Conservation (phyloP, 176 grass and related monocot genomes). For the Raddia guianensis region DNA sequence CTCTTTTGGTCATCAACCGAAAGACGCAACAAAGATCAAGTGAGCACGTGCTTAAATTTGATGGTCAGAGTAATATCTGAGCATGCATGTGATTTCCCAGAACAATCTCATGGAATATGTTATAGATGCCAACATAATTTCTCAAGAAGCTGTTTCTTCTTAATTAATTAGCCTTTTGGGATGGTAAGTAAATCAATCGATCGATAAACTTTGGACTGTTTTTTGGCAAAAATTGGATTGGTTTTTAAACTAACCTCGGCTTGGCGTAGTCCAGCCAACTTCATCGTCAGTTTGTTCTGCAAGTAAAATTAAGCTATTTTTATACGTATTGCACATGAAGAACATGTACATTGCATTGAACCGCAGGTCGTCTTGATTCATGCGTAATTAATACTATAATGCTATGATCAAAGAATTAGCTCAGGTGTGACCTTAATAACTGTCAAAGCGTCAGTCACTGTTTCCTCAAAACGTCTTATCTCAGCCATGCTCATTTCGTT, state of each 20-base stretch:
- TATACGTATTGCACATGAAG: background rate
- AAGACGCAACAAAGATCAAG: conserved; percentile 13
- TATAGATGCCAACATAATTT: background rate
- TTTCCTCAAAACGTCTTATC: conserved; percentile 35
- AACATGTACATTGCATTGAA: background rate
- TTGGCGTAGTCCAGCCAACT: conserved; percentile 4
- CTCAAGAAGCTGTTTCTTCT: background rate
- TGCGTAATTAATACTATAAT: background rate
- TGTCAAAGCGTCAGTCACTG: conserved; percentile 26
- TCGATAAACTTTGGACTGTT: background rate
- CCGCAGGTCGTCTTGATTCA: conserved; percentile 4
- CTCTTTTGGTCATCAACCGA: background rate
- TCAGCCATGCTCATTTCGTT: conserved; percentile 22
- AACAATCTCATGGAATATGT: background rate
- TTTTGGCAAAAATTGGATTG: background rate
- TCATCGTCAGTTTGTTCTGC: conserved; percentile 38
- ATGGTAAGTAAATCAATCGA: background rate
- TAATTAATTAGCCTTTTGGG: background rate
- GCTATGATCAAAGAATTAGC: background rate
- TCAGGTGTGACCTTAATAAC: conserved; percentile 30
- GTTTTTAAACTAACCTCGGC: background rate
- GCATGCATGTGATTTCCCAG: background rate
- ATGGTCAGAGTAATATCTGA: background rate
- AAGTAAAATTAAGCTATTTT: background rate
- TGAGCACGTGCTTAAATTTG: background rate